A percentile compares a stretch with the other conserved stretches of the same genome.
phyloP scores from a whole-genome alignment of 2,329 filamentous ascomycete species.

The Lachnellula suecica region DNA sequence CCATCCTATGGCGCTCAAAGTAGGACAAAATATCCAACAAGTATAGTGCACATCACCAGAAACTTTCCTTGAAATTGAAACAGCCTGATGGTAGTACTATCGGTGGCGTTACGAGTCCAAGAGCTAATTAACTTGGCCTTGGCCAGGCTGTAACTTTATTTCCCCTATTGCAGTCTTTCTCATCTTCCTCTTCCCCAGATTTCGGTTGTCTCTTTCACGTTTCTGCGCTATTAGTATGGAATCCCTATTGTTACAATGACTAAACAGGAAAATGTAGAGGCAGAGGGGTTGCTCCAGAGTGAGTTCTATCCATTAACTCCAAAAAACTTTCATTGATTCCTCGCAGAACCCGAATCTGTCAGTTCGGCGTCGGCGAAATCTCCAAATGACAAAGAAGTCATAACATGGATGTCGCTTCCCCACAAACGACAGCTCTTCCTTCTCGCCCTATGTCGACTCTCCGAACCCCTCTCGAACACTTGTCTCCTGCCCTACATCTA shows the following conservation, averaged over 20 bases:
- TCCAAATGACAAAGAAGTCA: conserved; percentile 23
- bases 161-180: not conserved
- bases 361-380: not conserved
- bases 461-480: conserved; percentile 74
- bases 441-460: conserved; percentile 75
- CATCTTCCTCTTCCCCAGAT: too few relatives aligned
- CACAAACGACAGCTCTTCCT: conserved; percentile 76
- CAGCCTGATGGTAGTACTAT: too few relatives aligned
- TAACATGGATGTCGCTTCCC: conserved; percentile 73
- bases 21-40: too few relatives aligned
- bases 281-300: conserved; percentile 1
- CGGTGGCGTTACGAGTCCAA: too few relatives aligned
- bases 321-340: not conserved
- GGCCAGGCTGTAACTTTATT: not conserved
- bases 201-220: not conserved
- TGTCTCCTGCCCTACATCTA: conserved; percentile 68
- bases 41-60: too few relatives aligned
- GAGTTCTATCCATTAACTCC: not conserved
- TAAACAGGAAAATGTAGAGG: not conserved
- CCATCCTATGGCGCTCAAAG: too few relatives aligned
- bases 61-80: too few relatives aligned
- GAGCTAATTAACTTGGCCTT: not conserved
- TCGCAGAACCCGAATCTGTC: not conserved
- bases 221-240: not conserved
- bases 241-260: not conserved